Evolutionary conservation across 768 basidiomycete species (phyloP).

Genomic region (Kwoniella dendrophila): DNA sequence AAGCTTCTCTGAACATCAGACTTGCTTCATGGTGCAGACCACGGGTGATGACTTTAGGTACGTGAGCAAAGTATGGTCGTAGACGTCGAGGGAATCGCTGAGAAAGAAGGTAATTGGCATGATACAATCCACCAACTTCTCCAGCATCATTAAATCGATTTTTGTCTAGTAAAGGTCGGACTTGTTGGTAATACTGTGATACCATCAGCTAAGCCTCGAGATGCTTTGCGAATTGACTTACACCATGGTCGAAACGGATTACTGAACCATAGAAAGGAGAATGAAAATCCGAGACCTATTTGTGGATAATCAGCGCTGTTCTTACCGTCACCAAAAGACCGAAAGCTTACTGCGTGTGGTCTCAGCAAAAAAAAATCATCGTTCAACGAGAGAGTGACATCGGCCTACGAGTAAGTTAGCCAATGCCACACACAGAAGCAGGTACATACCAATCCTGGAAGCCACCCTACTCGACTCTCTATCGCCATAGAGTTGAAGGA

Average conservation of each 20-base stretch:
- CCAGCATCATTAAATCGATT: conserved; percentile 48
- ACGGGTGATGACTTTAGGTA: conserved; percentile 51
- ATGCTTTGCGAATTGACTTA: conserved; percentile 11
- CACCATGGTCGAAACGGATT: conserved; percentile 49
- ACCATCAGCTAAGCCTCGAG: not conserved
- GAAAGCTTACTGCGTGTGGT: conserved; percentile 44
- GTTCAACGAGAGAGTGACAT: conserved; percentile 45
- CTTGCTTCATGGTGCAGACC: conserved; percentile 52
- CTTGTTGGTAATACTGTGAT: conserved; percentile 39
- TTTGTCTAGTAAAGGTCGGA: conserved; percentile 46
- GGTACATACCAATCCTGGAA: conserved; percentile 47
- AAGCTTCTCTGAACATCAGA: conserved; percentile 48
- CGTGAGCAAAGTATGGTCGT: conserved; percentile 52
- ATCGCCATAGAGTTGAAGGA: conserved; percentile 54
- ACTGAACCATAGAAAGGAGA: conserved; percentile 51
- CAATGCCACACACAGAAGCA: too few species aligned
- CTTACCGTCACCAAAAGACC: too few species aligned
- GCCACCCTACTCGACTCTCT: conserved; percentile 46
- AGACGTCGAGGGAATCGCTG: conserved; percentile 47
- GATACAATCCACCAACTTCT: conserved; percentile 47
- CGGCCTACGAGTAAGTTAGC: conserved; percentile 18
- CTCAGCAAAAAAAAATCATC: conserved; percentile 51
- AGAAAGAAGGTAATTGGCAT: conserved; percentile 51
- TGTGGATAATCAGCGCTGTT: not conserved
- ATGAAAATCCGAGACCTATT: conserved; percentile 44